Evolutionary conservation across 345 rosid species (phyloP).

Genomic region (Turnera subulata): DNA sequence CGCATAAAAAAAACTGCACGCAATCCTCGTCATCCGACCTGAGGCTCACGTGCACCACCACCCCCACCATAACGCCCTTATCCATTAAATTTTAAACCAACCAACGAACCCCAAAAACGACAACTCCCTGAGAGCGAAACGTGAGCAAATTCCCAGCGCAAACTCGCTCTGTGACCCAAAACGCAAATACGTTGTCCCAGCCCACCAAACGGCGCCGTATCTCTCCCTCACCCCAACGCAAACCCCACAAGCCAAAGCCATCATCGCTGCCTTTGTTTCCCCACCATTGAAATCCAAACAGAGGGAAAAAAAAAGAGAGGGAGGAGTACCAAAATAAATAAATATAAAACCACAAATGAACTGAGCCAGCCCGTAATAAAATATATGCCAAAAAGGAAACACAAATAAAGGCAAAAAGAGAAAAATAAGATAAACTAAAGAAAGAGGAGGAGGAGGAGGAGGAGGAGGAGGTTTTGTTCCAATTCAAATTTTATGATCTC

Average conservation of each 20-base stretch:
- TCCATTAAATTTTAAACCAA: background rate
- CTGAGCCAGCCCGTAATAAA: too few relatives aligned
- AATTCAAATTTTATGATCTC: too few relatives aligned
- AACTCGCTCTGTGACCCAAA: conserved; percentile 5
- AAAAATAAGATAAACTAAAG: background rate
- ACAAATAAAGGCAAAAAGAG: background rate
- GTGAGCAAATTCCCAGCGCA: conserved; percentile 5
- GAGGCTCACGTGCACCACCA: background rate
- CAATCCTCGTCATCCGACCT: too few relatives aligned
- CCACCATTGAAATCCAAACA: conserved; percentile 10
- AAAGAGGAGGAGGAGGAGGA: background rate
- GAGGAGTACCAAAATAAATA: background rate
- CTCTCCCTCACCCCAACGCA: too few relatives aligned
- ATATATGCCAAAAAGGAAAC: conserved; percentile 3
- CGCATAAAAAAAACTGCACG: too few relatives aligned
- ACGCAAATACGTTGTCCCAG: background rate
- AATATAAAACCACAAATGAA: background rate
- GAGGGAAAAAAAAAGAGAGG: conserved; percentile 5
- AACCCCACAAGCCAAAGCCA: background rate
- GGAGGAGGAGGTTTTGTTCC: background rate
- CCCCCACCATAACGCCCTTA: background rate
- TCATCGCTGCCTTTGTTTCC: background rate
- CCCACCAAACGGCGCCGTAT: background rate
- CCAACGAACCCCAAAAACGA: too few relatives aligned
- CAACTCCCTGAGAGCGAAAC: conserved; percentile 10